A percentile compares a stretch with the other conserved stretches of the same genome.
Conservation (phyloP, 352 stramenopile genomes). For the Globisporangium spiculum region DNA sequence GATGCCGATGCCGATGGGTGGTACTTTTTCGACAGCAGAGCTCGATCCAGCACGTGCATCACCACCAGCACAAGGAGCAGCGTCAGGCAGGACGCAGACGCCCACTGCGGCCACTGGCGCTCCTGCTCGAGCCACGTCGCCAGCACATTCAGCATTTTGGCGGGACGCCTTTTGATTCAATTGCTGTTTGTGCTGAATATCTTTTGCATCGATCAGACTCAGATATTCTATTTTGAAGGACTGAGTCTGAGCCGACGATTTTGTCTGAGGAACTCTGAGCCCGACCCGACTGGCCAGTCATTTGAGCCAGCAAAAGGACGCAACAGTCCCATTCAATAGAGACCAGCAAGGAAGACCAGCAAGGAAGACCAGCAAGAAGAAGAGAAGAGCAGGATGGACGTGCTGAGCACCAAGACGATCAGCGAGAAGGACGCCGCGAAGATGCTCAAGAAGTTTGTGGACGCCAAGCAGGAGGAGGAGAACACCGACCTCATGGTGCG, state of each 20-base stretch:
- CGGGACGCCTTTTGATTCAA: not conserved
- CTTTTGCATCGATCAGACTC: slow-evolving; percentile 12
- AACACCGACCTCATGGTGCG: slow-evolving; percentile 70
- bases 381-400: slow-evolving; percentile 41
- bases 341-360: not conserved
- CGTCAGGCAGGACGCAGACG: slow-evolving; percentile 33
- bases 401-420: slow-evolving; percentile 58
- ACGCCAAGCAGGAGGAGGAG: slow-evolving; percentile 57
- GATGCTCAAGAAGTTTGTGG: slow-evolving; percentile 77
- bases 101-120: slow-evolving; percentile 60
- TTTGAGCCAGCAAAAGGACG: slow-evolving; percentile 9
- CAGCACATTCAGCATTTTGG: slow-evolving; percentile 16
- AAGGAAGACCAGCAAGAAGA: not conserved
- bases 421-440: slow-evolving; percentile 65
- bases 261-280: slow-evolving; percentile 6
- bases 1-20: not conserved
- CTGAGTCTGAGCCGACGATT: not conserved
- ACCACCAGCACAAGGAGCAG: slow-evolving; percentile 30
- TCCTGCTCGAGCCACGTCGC: slow-evolving; percentile 26
- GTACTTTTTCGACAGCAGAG: not conserved
- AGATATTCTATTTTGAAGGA: not conserved
- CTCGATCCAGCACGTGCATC: slow-evolving; percentile 32
- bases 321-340: not conserved
- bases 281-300: slow-evolving; percentile 9
- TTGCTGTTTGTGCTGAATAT: slow-evolving; percentile 6